Base-by-base conservation (phyloP, 2,329 filamentous ascomycete species). In the Talaromyces sp. region DNA sequence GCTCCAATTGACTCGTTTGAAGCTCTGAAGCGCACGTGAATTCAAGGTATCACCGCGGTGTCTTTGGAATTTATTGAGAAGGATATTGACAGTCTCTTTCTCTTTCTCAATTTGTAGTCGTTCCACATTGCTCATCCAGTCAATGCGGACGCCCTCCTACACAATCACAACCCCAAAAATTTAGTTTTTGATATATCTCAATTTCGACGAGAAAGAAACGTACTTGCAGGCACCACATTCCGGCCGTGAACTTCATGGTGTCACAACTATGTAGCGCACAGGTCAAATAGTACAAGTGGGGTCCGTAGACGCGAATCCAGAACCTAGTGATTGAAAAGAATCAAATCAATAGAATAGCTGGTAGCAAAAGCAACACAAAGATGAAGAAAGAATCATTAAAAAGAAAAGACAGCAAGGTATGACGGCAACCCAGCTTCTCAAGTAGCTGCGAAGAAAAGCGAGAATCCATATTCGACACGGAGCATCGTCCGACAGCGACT, bases 111-210 rank as follows among this genome's bases (percentile, higher is more conserved):
- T 47, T 16, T 52, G 56, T 16, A 69, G 39, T 55, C 71, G 60
- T 54, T 75, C 72, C 32, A 74, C 70, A 58, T 75, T 73, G 60
- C 66, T 70, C 71, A 75, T 74, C 72, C 72, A 75, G 47, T 74
- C 72, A 51, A 74, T 69, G 14, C 53, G 60, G 40, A 73, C 62
- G 45, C 71, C 71, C 41, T 74, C 70, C 70, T 72, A 50, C 35
- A 51, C 2, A 5, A 27, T 19, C 6, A 14, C 30, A 52, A 42
- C 53, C 46, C 30, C 9, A 27, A 30, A 16, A 17, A 29, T 14
- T 46, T 24, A 36, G 8, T 10, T 36, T 24, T 24, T 36, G 5
- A 7, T 37, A 27, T 5, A 27, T 41, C 10, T 20, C 5, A 7
- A 27, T 4, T 7, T 9, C 11, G 19, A 40, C 39, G 27, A 24